Base-by-base conservation (phyloP, 352 stramenopile species). In the Saprolegnia diclina region DNA sequence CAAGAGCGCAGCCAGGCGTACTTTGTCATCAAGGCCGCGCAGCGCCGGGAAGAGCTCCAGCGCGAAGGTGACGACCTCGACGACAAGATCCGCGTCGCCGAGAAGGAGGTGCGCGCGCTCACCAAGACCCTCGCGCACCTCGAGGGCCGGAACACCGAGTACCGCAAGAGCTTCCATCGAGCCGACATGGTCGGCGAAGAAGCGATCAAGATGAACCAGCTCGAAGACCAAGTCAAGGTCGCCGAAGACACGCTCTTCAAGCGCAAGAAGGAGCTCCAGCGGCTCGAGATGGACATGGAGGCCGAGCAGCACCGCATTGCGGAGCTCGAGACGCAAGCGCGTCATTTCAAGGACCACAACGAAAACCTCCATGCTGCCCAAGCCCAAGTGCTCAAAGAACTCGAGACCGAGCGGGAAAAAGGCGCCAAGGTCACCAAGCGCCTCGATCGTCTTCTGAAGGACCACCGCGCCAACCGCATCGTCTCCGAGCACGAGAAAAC, bases 11-110 rank as follows among this genome's bases (percentile, higher is more conserved):
- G 87, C 45, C 94, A 98, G 72, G 93, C 94, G 16, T 97, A 97
- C 67, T 98, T 97, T 75, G 82, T 98, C 11, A 99, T 99, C 73
- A 82, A 94, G 66, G 93, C 92, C n/a, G 96, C 95, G 0, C 94
- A 99, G 73, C 88, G 87, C 70, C 87, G 93, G 37, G 95, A 98
- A 72, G 95, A 98, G 75, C 80, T 99, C 11, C 96, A 98, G 73
- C 80, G 91, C 55, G 88, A 98, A 71, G 95, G 94, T 26, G 94
- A 99, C 76, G 87, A 97, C 57, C 83, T 99, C 10, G 94, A 99
- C 68, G 87, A 96, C 66, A 94, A 97, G 67, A 98, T 99, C 70
- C 79, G 89, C 19, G 75, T 91, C 37, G 88, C 90, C 18, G 93
- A 98, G 76, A 91, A 92, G 55, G 96, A 99, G 72, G 95, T 98